Percentiles rank a stretch among this genome's conserved stretches.
phyloP scores from a whole-genome alignment of 768 basidiomycete species.

The Russula sp. region DNA sequence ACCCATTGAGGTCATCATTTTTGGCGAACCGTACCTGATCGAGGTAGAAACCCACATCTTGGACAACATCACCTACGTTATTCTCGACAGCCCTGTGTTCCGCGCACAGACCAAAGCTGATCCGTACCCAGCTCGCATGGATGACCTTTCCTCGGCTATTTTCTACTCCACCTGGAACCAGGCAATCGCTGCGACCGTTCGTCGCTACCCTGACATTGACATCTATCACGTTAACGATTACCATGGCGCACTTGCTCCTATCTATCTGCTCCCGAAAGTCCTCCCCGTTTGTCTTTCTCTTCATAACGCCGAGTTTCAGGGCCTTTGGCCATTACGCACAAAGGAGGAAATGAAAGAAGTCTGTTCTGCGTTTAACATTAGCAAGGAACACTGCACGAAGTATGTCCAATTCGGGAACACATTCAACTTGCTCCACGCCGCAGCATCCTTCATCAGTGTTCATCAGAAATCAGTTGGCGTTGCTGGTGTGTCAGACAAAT shows the following conservation, averaged over 20 bases:
- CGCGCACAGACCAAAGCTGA: slow-evolving; percentile 94
- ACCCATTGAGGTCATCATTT: slow-evolving; percentile 94
- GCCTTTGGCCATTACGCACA: slow-evolving; percentile 92
- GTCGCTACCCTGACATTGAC: slow-evolving; percentile 81
- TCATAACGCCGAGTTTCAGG: slow-evolving; percentile 97
- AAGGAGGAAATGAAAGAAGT: slow-evolving; percentile 99
- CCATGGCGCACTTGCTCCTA: slow-evolving; percentile 86
- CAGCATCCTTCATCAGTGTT: slow-evolving; percentile 84
- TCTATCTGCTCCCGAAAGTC: slow-evolving; percentile 90
- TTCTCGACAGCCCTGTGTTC: slow-evolving; percentile 94
- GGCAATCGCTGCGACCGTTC: slow-evolving; percentile 88
- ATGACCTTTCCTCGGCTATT: slow-evolving; percentile 92
- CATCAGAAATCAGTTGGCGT: slow-evolving; percentile 94
- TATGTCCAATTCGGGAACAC: slow-evolving; percentile 98
- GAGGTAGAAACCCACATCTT: slow-evolving; percentile 91
- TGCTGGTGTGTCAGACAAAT: slow-evolving; percentile 96
- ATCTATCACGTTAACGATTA: slow-evolving; percentile 96
- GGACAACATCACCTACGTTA: slow-evolving; percentile 94
- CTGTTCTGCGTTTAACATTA: slow-evolving; percentile 95
- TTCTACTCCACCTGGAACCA: slow-evolving; percentile 99
- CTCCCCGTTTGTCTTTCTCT: slow-evolving; percentile 87
- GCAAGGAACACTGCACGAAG: slow-evolving; percentile 93
- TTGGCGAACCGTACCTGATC: slow-evolving; percentile 92
- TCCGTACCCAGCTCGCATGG: slow-evolving; percentile 96
- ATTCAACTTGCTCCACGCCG: slow-evolving; percentile 92